phyloP scores from a whole-genome alignment of 352 stramenopile genomes.

The Hyaloperonospora arabidopsidis region DNA sequence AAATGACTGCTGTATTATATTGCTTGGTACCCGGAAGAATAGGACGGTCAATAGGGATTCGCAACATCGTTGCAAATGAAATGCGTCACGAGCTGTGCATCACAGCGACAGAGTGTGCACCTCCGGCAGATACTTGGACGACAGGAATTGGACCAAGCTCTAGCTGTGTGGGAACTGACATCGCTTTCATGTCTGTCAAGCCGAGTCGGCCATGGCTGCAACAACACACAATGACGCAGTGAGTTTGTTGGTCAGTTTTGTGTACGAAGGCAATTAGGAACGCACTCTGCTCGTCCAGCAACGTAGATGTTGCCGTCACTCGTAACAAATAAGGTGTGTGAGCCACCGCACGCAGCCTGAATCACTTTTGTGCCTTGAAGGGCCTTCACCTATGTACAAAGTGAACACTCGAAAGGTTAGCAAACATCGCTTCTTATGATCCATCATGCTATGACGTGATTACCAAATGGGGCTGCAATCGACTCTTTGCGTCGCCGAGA shows the following conservation, averaged over 20 bases:
- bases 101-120: slow-evolving; percentile 64
- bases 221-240: slow-evolving; percentile 4
- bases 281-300: slow-evolving; percentile 78
- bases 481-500: slow-evolving; percentile 73
- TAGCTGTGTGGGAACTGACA: slow-evolving; percentile 42
- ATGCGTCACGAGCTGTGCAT: slow-evolving; percentile 53
- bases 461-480: slow-evolving; percentile 56
- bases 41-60: slow-evolving; percentile 22
- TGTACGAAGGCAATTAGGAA: not conserved
- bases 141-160: slow-evolving; percentile 52
- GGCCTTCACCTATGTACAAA: slow-evolving; percentile 38
- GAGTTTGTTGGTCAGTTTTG: not conserved
- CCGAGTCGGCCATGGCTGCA: slow-evolving; percentile 63
- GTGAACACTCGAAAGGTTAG: slow-evolving; percentile 8
- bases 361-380: slow-evolving; percentile 55
- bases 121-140: slow-evolving; percentile 61
- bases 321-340: slow-evolving; percentile 85
- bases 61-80: slow-evolving; percentile 55
- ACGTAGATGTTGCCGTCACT: slow-evolving; percentile 79
- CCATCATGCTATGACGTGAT: not conserved
- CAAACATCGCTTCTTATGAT: not conserved
- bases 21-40: slow-evolving; percentile 22
- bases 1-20: slow-evolving; percentile 6
- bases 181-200: slow-evolving; percentile 44
- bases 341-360: slow-evolving; percentile 66